Percentiles rank a stretch among this genome's conserved stretches.
These are phyloP conservation scores for Solanum etuberosum DNA, from an alignment of 257 asterid species.

Conservation along the genomic window DNA sequence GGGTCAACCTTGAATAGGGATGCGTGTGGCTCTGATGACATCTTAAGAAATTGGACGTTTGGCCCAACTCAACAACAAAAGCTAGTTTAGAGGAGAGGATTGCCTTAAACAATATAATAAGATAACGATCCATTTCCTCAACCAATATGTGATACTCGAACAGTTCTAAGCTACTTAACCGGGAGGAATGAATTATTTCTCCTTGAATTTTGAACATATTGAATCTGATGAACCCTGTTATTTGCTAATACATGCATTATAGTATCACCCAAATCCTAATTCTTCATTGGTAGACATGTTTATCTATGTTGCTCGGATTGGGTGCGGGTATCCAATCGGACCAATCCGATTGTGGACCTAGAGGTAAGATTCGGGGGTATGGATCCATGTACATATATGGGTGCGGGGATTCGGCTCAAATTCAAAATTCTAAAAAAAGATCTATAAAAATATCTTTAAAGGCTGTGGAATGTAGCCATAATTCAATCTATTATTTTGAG, in stretches of 20 bases:
- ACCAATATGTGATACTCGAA: background rate
- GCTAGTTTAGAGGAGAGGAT: background rate
- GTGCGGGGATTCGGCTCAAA: background rate
- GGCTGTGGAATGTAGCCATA: background rate
- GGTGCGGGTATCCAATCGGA: background rate
- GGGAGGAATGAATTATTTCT: background rate
- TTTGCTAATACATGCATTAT: background rate
- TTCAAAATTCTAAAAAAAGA: background rate
- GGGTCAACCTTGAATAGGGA: background rate
- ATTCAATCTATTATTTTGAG: background rate
- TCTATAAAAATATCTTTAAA: background rate
- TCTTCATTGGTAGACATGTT: background rate
- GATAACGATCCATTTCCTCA: background rate
- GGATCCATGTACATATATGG: background rate
- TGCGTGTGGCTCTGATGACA: background rate
- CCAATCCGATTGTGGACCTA: background rate
- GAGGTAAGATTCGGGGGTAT: background rate
- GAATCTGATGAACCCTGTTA: background rate
- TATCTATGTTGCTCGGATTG: background rate
- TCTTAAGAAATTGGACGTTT: background rate
- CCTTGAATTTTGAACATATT: background rate
- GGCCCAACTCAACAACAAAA: background rate
- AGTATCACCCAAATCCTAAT: background rate
- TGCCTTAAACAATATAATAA: background rate
- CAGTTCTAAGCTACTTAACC: background rate